Evolutionary conservation across 768 basidiomycete species (phyloP), one percentile per base, ranked within the genome.

Genomic region (Leucogyrophana mollusca): DNA sequence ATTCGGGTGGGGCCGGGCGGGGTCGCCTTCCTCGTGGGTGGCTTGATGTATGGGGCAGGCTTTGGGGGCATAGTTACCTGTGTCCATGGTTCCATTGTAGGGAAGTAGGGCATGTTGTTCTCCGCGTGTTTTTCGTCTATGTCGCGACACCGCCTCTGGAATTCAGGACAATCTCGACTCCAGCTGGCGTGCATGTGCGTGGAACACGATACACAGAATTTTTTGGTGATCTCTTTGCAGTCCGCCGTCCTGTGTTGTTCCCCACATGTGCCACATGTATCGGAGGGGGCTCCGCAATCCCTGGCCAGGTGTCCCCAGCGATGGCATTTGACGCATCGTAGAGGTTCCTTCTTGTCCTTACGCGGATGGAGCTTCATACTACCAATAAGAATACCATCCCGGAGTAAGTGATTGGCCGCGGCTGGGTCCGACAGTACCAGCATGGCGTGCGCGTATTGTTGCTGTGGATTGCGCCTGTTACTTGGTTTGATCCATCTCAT

Each of bases 31-130:
- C 27, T 1, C 4, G 33, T 32, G 9, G 37, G 34, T 2, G 24
- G 37, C 18, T 27, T 36, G 0, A 3, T 3, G 11, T 40, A 39
- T 7, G 45, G 45, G 0, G 17, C 13, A 0, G 34, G 11, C 17
- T 43, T 51, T 3, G 50, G 35, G 2, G 46, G 50, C 9, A 23
- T n/a, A 3, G 8, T 8, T 9, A 34, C 51, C 2, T 46, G 46
- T 0, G 49, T 57, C 56, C 54, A 55, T 3, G 25, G 27, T 2
- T 56, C 43, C 0, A 43, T 47, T 0, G 45, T 54, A 0, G 52
- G 54, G 48, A 50, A 59, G 39, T 40, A 56, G 0, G 27, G 47
- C 40, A 56, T 30, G 0, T 3, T 4, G 30, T 59, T 59, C n/a
- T 57, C 51, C 0, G 34, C 51, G 11, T 39, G 24, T 3, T 42